Conservation (phyloP, 768 basidiomycete species). For the Phylloporus sp. region DNA sequence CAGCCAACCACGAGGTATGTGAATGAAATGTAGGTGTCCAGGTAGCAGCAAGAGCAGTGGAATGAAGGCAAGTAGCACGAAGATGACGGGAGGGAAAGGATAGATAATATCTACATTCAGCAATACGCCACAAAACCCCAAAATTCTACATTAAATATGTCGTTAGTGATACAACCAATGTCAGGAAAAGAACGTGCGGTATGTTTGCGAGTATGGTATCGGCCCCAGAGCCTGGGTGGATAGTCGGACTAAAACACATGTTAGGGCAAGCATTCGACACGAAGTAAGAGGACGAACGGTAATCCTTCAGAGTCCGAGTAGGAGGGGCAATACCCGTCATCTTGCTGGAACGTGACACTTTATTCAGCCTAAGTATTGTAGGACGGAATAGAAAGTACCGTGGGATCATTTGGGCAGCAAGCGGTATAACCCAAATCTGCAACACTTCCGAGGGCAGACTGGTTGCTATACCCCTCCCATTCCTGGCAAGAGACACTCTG, state of each 20-base stretch:
- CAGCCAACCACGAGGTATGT: slow-evolving; percentile 1
- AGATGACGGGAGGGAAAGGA: background rate
- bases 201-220: slow-evolving; percentile 10
- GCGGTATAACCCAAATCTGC: slow-evolving; percentile 50
- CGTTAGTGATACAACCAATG: slow-evolving; percentile 12
- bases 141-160: slow-evolving; percentile 18
- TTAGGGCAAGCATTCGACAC: slow-evolving; percentile 1
- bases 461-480: slow-evolving; percentile 61
- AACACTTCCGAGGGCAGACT: slow-evolving; percentile 67
- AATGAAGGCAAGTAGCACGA: no score
- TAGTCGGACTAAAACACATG: slow-evolving; percentile 27
- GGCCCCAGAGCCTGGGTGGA: slow-evolving; percentile 23
- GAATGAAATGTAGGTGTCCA: no score
- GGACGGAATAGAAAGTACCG: slow-evolving; percentile 34
- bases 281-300: slow-evolving; percentile 41
- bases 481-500: slow-evolving; percentile 57
- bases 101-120: background rate
- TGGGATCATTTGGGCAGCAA: slow-evolving; percentile 73
- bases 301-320: slow-evolving; percentile 65
- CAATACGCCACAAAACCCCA: background rate
- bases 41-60: no score
- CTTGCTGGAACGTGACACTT: slow-evolving; percentile 31
- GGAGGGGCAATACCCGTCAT: slow-evolving; percentile 60
- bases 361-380: slow-evolving; percentile 1
- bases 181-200: slow-evolving; percentile 18